These are phyloP conservation scores for Emergomyces africanus DNA, from an alignment of 2,329 filamentous ascomycete species.

Conservation along the genomic window DNA sequence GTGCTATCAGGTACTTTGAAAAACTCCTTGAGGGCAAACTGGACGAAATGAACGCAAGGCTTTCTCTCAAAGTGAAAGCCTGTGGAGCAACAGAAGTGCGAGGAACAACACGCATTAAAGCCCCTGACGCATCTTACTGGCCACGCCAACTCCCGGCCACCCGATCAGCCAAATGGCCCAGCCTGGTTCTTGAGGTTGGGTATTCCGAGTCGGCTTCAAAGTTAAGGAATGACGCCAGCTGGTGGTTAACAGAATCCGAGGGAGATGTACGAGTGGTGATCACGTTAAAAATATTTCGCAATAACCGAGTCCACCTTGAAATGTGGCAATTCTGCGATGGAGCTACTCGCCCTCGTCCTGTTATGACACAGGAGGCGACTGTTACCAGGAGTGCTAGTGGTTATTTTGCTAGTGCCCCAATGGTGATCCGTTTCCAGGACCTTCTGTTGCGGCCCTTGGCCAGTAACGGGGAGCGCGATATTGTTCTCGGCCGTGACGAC, in stretches of 20 bases:
- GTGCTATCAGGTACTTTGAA: neutral
- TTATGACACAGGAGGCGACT: neutral
- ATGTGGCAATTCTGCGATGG: neutral
- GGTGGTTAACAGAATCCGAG: conserved; percentile 1
- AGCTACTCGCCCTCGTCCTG: neutral
- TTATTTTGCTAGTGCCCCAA: neutral
- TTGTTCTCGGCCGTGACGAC: conserved; percentile 2
- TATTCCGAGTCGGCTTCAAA: neutral
- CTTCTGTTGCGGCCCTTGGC: conserved; percentile 3
- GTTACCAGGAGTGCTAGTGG: neutral
- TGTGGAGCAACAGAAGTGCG: neutral
- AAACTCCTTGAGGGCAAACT: neutral
- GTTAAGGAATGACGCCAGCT: neutral
- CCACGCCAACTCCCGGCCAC: neutral
- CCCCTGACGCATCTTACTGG: neutral
- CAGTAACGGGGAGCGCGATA: conserved; percentile 1
- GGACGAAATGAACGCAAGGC: neutral
- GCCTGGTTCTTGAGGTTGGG: conserved; percentile 4
- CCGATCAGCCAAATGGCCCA: conserved; percentile 2
- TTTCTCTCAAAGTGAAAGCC: neutral
- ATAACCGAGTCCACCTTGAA: neutral
- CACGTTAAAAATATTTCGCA: neutral
- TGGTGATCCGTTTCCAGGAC: conserved; percentile 4
- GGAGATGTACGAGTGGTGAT: neutral
- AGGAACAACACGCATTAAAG: neutral